phyloP scores from a whole-genome alignment of 345 rosid genomes.

The Rhodamnia argentea region DNA sequence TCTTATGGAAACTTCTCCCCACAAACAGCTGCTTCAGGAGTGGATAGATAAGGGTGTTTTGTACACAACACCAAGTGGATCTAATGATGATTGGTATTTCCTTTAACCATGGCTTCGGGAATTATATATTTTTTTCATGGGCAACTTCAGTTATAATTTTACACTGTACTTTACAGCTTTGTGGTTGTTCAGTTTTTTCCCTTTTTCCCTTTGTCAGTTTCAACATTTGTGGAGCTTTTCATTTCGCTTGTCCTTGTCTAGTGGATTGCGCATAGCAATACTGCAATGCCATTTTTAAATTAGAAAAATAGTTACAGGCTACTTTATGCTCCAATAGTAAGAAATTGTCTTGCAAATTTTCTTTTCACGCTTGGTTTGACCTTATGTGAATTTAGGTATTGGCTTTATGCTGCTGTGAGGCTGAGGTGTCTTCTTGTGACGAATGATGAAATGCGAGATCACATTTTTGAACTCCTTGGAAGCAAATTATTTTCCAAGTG shows the following conservation, averaged over 20 bases:
- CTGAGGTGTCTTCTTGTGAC: conserved; percentile 75
- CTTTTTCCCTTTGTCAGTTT: not conserved
- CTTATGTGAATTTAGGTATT: conserved; percentile 38
- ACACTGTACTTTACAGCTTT: not conserved
- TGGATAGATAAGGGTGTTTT: conserved; percentile 58
- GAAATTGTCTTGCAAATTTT: not conserved
- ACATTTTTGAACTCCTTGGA: conserved; percentile 78
- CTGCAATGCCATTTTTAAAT: not conserved
- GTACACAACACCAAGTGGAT: conserved; percentile 74
- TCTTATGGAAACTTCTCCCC: conserved; percentile 43
- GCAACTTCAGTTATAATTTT: not conserved
- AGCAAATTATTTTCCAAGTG: conserved; percentile 58
- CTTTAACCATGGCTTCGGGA: not conserved
- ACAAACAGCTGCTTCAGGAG: conserved; percentile 46
- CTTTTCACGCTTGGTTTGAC: not conserved
- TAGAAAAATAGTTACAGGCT: not conserved
- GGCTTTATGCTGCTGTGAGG: conserved; percentile 83
- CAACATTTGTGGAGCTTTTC: not conserved
- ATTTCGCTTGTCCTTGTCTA: not conserved
- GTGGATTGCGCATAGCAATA: not conserved
- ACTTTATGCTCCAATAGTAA: not conserved
- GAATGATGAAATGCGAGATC: conserved; percentile 95
- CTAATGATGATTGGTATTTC: conserved; percentile 83
- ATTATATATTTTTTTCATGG: not conserved
- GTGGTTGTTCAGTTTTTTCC: not conserved